Conservation (phyloP, 805 yeast genomes). For the Candida sithepensis region DNA sequence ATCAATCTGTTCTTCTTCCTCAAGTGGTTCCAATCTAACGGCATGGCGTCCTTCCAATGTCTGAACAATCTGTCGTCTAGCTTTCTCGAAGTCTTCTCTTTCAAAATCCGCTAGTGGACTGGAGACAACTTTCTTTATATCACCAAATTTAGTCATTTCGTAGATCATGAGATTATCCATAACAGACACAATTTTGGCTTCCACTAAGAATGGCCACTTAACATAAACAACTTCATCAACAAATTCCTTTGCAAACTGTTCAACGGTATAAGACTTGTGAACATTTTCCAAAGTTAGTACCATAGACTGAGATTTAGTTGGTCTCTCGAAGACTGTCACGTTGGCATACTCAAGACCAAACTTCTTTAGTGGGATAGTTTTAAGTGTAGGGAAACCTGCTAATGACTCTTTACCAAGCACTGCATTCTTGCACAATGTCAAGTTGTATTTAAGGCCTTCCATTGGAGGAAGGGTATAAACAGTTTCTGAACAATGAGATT, state of each 20-base stretch:
- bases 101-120: conserved; percentile 47
- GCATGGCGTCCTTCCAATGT: conserved; percentile 56
- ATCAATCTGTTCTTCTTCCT: conserved; percentile 6
- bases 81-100: conserved; percentile 40
- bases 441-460: conserved; percentile 36
- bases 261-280: conserved; percentile 52
- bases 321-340: conserved; percentile 76
- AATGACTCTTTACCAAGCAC: conserved; percentile 63
- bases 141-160: conserved; percentile 34
- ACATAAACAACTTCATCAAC: conserved; percentile 64
- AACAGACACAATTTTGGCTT: conserved; percentile 66
- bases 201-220: conserved; percentile 89
- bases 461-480: conserved; percentile 50
- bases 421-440: conserved; percentile 66
- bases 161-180: conserved; percentile 51
- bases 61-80: conserved; percentile 36
- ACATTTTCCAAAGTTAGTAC: conserved; percentile 57
- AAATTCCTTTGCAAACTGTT: conserved; percentile 62
- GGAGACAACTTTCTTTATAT: conserved; percentile 27
- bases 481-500: conserved; percentile 72
- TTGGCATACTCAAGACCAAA: conserved; percentile 55
- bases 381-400: conserved; percentile 89
- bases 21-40: conserved; percentile 18
- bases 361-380: conserved; percentile 57
- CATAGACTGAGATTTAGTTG: conserved; percentile 80